A percentile compares a stretch with the other conserved stretches of the same genome.
Conservation (phyloP, 371 early-diverging fungal genomes). For the Mortierella polycephala region DNA sequence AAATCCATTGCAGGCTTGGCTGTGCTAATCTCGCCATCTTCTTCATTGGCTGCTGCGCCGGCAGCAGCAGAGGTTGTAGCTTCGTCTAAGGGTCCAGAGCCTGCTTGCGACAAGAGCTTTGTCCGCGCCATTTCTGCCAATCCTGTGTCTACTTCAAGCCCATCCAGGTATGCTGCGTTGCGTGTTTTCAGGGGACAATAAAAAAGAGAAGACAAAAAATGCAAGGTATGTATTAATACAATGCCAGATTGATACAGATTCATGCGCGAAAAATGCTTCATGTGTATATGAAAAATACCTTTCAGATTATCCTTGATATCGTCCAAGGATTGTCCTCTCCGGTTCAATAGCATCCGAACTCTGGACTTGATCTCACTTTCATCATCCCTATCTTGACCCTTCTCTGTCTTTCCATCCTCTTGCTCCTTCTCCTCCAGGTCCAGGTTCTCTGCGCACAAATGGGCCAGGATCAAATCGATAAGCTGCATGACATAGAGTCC, state of each 20-base stretch:
- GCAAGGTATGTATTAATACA: background rate
- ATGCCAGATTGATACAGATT: no score
- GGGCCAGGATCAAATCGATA: constrained; percentile 73
- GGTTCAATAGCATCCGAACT: constrained; percentile 35
- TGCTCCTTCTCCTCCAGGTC: constrained; percentile 22
- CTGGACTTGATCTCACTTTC: constrained; percentile 34
- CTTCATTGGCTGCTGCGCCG: constrained; percentile 1
- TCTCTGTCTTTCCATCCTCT: background rate
- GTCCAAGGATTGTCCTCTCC: constrained; percentile 47
- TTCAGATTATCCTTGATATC: constrained; percentile 42
- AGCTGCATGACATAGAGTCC: constrained; percentile 89
- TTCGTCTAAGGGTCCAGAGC: constrained; percentile 14
- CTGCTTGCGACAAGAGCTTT: constrained; percentile 35
- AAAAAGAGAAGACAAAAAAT: background rate
- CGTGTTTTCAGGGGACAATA: no score
- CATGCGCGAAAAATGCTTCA: background rate
- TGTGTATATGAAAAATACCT: constrained; percentile 6
- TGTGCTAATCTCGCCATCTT: constrained; percentile 18
- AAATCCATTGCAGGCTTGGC: constrained; percentile 1
- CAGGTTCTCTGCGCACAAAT: constrained; percentile 65
- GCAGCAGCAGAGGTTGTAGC: background rate
- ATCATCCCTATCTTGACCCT: background rate
- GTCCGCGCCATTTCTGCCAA: constrained; percentile 43
- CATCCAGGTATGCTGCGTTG: constrained; percentile 35
- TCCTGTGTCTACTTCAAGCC: constrained; percentile 37